phyloP scores from a whole-genome alignment of 2,329 filamentous ascomycete genomes.

The Kalmusia sp. region DNA sequence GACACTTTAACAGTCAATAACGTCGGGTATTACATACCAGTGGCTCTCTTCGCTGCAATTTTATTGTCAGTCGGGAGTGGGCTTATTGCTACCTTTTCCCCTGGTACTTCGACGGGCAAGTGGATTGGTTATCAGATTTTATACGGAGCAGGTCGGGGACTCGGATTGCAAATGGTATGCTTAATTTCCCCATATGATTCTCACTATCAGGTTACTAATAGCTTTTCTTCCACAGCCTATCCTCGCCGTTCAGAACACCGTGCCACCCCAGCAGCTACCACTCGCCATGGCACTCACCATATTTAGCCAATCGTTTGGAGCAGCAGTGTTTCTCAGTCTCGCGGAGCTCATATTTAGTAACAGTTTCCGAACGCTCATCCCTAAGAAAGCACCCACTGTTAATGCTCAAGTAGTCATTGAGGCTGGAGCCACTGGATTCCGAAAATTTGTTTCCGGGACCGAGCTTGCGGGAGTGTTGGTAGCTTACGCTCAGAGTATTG shows the following conservation, averaged over 20 bases:
- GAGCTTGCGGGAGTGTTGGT: conserved; percentile 1
- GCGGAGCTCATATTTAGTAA: conserved; percentile 3
- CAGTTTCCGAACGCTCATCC: background rate
- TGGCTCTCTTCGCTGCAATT: background rate
- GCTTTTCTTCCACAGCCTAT: conserved; percentile 1
- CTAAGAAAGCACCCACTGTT: background rate
- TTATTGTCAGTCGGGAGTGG: conserved; percentile 36
- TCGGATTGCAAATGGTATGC: conserved; percentile 3
- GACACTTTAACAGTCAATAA: background rate
- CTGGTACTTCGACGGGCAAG: conserved; percentile 38
- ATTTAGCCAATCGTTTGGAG: conserved; percentile 6
- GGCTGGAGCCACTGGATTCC: background rate
- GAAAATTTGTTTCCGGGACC: background rate
- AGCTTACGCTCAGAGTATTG: conserved; percentile 4
- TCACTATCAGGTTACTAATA: background rate
- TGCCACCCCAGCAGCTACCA: conserved; percentile 5
- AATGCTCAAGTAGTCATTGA: background rate
- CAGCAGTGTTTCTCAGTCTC: background rate
- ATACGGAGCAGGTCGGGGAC: conserved; percentile 31
- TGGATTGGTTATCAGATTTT: conserved; percentile 58
- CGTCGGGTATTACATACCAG: background rate
- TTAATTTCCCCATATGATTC: background rate
- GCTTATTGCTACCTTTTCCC: conserved; percentile 49
- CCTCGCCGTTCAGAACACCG: conserved; percentile 8
- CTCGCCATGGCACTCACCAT: conserved; percentile 7